Percentiles rank a stretch among this genome's conserved stretches.
These are phyloP conservation scores for Persicaria tinctoria DNA, from an alignment of 148 eudicot species.

Conservation along the genomic window DNA sequence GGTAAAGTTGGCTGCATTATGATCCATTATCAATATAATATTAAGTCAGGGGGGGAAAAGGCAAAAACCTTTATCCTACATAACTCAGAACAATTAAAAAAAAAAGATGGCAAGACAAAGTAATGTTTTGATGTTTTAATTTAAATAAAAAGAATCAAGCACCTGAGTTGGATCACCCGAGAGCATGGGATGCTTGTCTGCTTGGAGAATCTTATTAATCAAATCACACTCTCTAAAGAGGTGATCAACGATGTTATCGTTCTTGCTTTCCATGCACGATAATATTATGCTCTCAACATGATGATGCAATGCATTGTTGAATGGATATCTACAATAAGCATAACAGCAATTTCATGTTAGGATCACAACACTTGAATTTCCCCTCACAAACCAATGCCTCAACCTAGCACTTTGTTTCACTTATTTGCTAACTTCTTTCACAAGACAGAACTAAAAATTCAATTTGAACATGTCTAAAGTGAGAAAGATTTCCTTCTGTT, in stretches of 20 bases:
- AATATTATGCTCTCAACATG: conserved; percentile 88
- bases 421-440: not conserved
- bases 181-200: conserved; percentile 53
- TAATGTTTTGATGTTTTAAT: not conserved
- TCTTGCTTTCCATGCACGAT: conserved; percentile 83
- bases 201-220: conserved; percentile 54
- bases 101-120: not conserved
- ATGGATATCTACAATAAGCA: conserved; percentile 61
- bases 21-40: conserved; percentile 4
- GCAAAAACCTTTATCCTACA: not conserved
- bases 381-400: not conserved
- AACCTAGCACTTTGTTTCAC: not conserved
- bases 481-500: not conserved
- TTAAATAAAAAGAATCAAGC: not conserved
- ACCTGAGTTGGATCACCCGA: conserved; percentile 58
- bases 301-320: conserved; percentile 90
- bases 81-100: not conserved
- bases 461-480: not conserved
- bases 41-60: not conserved
- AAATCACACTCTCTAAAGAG: conserved; percentile 62
- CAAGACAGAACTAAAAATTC: not conserved
- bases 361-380: not conserved
- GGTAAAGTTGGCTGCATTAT: conserved; percentile 74
- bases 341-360: not conserved
- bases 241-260: conserved; percentile 50